Evolutionary conservation across 1,139 yeast genomes (phyloP).

Genomic region (Suhomyces chickasaworum): DNA sequence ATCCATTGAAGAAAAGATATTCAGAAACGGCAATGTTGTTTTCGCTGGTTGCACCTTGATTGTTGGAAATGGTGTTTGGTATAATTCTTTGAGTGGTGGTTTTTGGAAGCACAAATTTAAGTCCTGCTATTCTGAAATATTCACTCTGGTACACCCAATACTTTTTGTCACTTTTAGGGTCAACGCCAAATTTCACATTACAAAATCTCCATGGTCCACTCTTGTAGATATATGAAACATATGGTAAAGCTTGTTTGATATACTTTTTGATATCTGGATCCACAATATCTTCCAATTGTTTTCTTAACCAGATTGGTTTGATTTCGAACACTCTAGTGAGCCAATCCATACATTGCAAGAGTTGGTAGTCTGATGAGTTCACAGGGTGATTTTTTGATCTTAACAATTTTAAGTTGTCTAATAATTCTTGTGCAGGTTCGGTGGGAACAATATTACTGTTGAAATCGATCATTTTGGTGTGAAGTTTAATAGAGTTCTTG

Average conservation of each 20-base stretch:
- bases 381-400: conserved; percentile 24
- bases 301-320: conserved; percentile 86
- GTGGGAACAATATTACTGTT: conserved; percentile 32
- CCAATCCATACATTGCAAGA: conserved; percentile 54
- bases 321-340: conserved; percentile 57
- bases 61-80: conserved; percentile 21
- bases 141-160: conserved; percentile 80
- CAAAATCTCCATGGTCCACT: conserved; percentile 97
- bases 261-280: conserved; percentile 54
- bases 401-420: conserved; percentile 35
- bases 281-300: conserved; percentile 64
- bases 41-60: conserved; percentile 3
- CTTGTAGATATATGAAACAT: conserved; percentile 74
- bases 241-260: conserved; percentile 77
- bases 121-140: conserved; percentile 63
- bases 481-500: conserved; percentile 42
- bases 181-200: conserved; percentile 76
- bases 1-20: conserved; percentile 72
- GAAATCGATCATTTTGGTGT: conserved; percentile 48
- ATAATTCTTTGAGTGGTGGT: conserved; percentile 15
- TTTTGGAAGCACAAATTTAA: conserved; percentile 21
- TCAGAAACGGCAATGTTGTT: conserved; percentile 39
- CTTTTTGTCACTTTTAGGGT: conserved; percentile 61
- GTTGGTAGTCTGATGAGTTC: conserved; percentile 31
- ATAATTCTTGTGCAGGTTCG: conserved; percentile 40